phyloP scores from a whole-genome alignment of 176 grass and related monocot genomes.

The Carex myosuroides region DNA sequence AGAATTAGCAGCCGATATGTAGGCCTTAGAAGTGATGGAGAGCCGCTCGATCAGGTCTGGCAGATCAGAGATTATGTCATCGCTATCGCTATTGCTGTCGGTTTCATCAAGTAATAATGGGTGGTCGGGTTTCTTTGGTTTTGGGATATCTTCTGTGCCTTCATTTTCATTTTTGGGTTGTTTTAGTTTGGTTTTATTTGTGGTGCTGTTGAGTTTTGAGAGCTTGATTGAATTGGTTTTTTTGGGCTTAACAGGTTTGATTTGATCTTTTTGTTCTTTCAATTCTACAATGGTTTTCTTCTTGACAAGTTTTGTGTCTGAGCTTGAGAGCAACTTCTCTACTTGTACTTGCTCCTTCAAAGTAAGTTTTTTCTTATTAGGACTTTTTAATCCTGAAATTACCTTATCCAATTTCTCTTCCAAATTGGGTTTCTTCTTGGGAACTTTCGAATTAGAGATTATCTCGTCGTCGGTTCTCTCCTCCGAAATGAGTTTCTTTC shows the following conservation, averaged over 20 bases:
- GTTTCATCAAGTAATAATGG: conserved; percentile 35
- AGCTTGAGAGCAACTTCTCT: conserved; percentile 12
- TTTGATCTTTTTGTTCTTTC: conserved; percentile 43
- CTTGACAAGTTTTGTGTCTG: conserved; percentile 15
- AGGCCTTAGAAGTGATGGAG: conserved; percentile 69
- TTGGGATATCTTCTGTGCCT: conserved; percentile 9
- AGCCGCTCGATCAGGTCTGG: conserved; percentile 74
- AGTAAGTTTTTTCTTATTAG: conserved; percentile 23
- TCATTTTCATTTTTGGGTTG: conserved; percentile 1
- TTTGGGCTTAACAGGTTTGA: conserved; percentile 57
- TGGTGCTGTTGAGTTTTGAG: conserved; percentile 41
- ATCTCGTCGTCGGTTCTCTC: neutral
- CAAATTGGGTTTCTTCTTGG: conserved; percentile 12
- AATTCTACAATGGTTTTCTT: conserved; percentile 22
- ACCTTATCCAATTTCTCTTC: conserved; percentile 17
- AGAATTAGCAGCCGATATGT: conserved; percentile 76
- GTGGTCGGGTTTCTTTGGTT: conserved; percentile 23
- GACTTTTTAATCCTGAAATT: neutral
- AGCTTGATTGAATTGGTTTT: conserved; percentile 53
- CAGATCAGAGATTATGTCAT: conserved; percentile 73
- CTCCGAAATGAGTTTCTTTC: conserved; percentile 14
- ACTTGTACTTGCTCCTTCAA: conserved; percentile 4
- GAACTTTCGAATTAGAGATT: neutral
- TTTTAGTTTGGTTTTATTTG: conserved; percentile 43
- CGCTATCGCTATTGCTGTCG: conserved; percentile 31